Evolutionary conservation across 306 rosid species (phyloP), one percentile per base, ranked within the genome.

Genomic region (Dryas drummondii): DNA sequence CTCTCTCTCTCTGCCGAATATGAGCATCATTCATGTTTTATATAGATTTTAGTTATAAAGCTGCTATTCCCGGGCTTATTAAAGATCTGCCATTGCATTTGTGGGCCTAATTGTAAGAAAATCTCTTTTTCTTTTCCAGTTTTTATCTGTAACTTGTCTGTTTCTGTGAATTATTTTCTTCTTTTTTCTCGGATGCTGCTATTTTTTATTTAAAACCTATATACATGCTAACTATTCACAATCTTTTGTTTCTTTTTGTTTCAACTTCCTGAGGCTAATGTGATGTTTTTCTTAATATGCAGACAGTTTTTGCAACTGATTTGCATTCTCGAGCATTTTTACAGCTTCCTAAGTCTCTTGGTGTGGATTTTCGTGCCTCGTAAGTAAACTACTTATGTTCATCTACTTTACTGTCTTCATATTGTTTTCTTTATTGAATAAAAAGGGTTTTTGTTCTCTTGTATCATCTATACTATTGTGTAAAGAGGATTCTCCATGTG

Each of bases 301-400:
- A 94, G 98, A 92, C 94, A 46, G 97, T 94, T 48, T 94, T 90
- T 86, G 96, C 94, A 9, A 94, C 96, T 67, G 98, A 94, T 85
- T 86, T 94, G 87, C 93, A 94, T 74, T 91, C 97, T 81, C 96
- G 98, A 44, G 80, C 89, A 71, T 90, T 90, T 80, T 84, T 91
- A 80, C 93, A 83, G 76, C 98, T 94, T 80, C 98, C 98, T 54
- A 94, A 94, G 77, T 94, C 98, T 58, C 58, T 90, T 68, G 98
- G 97, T 79, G 98, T 91, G 67, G 98, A 94, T 79, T 94, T 94
- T 72, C 97, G 98, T 78, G 98, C 98, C 54, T 91, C 98, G 98
- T 94, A 87, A 88, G 98, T 86, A 53, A 75, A 73, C 61, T 6
- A 54, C 40, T 55, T 37, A 17, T 46, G 48, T 2, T 27, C 22